These are phyloP conservation scores for Phytophthora multivora DNA, from an alignment of 352 stramenopile species.

Conservation along the genomic window DNA sequence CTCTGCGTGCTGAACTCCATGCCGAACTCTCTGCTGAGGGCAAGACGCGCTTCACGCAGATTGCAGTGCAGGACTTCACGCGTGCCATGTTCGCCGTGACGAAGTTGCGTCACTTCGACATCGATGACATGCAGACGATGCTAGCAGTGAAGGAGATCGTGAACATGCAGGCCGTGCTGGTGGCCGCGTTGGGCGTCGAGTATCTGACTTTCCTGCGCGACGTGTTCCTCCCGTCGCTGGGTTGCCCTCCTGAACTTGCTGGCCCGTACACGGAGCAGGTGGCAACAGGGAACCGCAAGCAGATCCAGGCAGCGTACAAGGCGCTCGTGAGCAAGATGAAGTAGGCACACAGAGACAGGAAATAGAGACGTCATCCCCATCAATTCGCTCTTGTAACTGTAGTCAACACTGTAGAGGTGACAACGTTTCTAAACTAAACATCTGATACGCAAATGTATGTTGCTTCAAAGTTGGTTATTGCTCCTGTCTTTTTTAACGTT, in stretches of 20 bases:
- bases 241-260: conserved; percentile 62
- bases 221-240: conserved; percentile 63
- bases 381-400: no score
- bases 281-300: conserved; percentile 62
- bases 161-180: conserved; percentile 67
- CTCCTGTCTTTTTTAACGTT: no score
- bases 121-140: conserved; percentile 70
- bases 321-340: conserved; percentile 60
- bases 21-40: conserved; percentile 37
- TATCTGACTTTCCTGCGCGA: conserved; percentile 69
- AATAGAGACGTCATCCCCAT: conserved; percentile 27
- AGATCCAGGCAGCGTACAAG: conserved; percentile 72
- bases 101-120: conserved; percentile 71
- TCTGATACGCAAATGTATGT: no score
- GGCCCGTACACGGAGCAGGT: conserved; percentile 67
- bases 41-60: conserved; percentile 57
- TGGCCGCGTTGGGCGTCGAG: conserved; percentile 58
- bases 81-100: conserved; percentile 73
- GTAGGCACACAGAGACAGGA: conserved; percentile 18
- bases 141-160: conserved; percentile 79
- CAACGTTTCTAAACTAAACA: no score
- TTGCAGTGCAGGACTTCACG: conserved; percentile 73
- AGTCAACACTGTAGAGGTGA: no score
- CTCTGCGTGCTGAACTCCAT: conserved; percentile 32
- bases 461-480: no score